These are phyloP conservation scores for Ophiostoma pallidulum DNA, from an alignment of 2,329 filamentous ascomycete species.

Conservation along the genomic window DNA sequence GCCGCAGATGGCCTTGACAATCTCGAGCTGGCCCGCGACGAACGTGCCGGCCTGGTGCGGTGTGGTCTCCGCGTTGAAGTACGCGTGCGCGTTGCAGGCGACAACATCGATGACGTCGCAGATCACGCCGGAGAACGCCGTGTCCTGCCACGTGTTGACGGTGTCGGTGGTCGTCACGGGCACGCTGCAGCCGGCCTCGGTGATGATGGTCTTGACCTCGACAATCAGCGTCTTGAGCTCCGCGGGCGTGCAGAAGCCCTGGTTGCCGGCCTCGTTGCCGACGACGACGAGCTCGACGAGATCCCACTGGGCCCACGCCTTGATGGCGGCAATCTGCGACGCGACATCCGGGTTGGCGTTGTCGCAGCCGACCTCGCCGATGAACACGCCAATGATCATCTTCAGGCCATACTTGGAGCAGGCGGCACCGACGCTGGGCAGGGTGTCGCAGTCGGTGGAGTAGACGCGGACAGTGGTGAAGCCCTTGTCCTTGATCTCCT, in stretches of 20 bases:
- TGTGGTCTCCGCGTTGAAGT: conserved; percentile 68
- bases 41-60: conserved; percentile 65
- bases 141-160: conserved; percentile 63
- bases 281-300: conserved; percentile 72
- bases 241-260: conserved; percentile 53
- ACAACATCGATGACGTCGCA: conserved; percentile 70
- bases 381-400: conserved; percentile 82
- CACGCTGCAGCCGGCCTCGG: conserved; percentile 57
- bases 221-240: conserved; percentile 63
- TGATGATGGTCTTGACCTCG: conserved; percentile 55
- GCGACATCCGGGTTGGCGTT: conserved; percentile 52
- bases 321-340: conserved; percentile 65
- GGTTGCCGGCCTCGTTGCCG: conserved; percentile 85
- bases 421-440: conserved; percentile 64
- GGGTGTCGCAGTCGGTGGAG: conserved; percentile 81
- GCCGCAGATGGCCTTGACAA: conserved; percentile 62
- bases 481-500: conserved; percentile 51
- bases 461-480: conserved; percentile 73
- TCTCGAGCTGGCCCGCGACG: conserved; percentile 61
- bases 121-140: conserved; percentile 46
- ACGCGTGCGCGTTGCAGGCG: conserved; percentile 83
- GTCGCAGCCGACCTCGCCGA: conserved; percentile 55
- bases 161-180: conserved; percentile 80
- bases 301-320: conserved; percentile 63
- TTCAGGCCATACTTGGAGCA: conserved; percentile 58